Base-by-base conservation (phyloP, 805 yeast genomes). In the Candida adriatica region DNA sequence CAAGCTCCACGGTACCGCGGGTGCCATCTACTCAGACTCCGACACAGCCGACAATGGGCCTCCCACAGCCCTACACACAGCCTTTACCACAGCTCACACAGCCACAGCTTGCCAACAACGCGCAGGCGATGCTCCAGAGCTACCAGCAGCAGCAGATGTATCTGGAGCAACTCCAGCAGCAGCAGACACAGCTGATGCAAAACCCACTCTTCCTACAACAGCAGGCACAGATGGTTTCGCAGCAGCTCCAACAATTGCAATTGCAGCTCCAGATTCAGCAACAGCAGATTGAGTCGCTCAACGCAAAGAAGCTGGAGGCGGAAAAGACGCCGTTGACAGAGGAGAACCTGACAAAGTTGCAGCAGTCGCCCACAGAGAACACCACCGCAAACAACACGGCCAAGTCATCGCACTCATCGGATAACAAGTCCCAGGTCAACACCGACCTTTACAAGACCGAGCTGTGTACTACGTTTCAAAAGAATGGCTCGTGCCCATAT, bases 391-490 rank as follows among this genome's bases (percentile, higher is more conserved):
- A 17, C 20, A 16, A 18, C 15, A 10, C 20, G 5, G 27, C 37
- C 18, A 34, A 32, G 30, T 33, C 39, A 2, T 27, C 36, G 5
- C 35, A 30, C 20, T 33, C 39, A 2, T 29, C 35, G 4, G 39
- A 39, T 13, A 36, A 39, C 33, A 31, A 39, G 27, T 24, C 36
- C 6, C 9, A 26, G 10, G 37, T 37, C 15, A 40, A 79, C 54
- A 76, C 83, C 19, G 80, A 73, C 43, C 66, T 87, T 24, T 87
- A 85, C 70, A 87, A 87, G 61, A 88, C 96, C 0, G 96, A 87
- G 57, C 66, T 88, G 34, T 87, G 96, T 57, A 80, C 78, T 24
- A 79, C 88, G 16, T 87, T 68, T 53, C 72, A 75, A 51, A 75
- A 72, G 46, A 70, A 74, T 42, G 82, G 83, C 16, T 49, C 56